Evolutionary conservation across 345 rosid species (phyloP), one percentile per base, ranked within the genome.

Genomic region (Melastoma malabathricum): DNA sequence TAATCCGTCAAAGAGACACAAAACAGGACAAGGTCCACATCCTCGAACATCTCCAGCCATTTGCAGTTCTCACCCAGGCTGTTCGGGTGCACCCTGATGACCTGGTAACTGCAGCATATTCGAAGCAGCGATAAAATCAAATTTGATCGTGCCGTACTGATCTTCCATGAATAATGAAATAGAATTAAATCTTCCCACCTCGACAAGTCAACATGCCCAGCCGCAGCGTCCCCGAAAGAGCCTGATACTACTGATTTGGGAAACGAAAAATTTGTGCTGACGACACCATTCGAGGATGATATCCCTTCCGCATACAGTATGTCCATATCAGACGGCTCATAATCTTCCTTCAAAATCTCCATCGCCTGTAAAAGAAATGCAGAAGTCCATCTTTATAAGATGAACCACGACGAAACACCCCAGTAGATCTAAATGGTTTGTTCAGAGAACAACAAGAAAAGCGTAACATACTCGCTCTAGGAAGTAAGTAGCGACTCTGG

Each of bases 1-100:
- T 84, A 92, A 52, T 75, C 96, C 1, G 71, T 68, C 68, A 90
- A 62, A 12, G 96, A 80, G 56, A 84, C 81, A 5, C 87, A 78
- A 59, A 84, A 86, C 50, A 90, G 25, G 52, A 90, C 72, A 15
- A 84, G 65, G 57, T 82, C 75, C 9, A 81, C 71, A 20, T 84
- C 86, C 75, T 86, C 98, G 44, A 92, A 92, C 95, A 80, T 86
- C 39, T 74, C 77, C 60, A 84, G 52, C 93, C 78, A 82, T 66
- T 80, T 86, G 78, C 78, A 74, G 70, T 77, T 86, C 51, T 66
- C 89, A 58, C 96, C 93, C 2, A 82, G 76, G 66, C 65, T 70
- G 54, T 63, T 75, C 4, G 93, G 84, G 66, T 75, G 84, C 53
- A 74, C 59, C 59, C 96, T 76, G 60, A 92, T 84, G 46, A 90